Evolutionary conservation across 176 grass and related monocot genomes (phyloP), one percentile per base, ranked within the genome.

Genomic region (Paspalum vaginatum): DNA sequence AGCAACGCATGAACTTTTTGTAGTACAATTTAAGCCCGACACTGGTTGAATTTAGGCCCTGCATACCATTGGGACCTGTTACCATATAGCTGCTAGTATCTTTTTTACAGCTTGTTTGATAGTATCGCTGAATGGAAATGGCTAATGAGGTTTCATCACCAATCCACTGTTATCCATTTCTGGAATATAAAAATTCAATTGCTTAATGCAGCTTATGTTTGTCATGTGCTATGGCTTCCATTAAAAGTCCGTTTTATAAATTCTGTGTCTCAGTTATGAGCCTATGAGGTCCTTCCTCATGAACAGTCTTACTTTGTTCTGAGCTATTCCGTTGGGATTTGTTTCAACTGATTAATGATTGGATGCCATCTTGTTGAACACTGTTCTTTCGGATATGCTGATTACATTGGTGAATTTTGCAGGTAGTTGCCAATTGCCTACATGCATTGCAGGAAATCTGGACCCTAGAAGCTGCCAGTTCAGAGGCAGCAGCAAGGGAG

Each of bases 341-440:
- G 64, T 26, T 57, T 81, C 13, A 68, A 49, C 63, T 77, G 9
- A n/a, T 53, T 46, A 76, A 58, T 50, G 8, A 39, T 52, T 70
- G 39, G 5, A 64, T 24, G 41, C 47, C 52, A 44, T 61, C 17
- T 66, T 50, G 44, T 65, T 45, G 7, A 57, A 58, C 2, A 24
- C 11, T 4, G 11, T 82, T 51, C 5, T 77, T 48, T 56, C 32
- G 59, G 12, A 11, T 56, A 51, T 47, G 16, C 65, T 74, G 53
- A 89, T 89, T 65, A 61, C 13, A 40, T 18, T 52, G 43, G 16
- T 58, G 18, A 61, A 78, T 61, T 32, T 65, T 78, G 48, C 82
- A 99, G 97, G 97, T 99, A 61, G 90, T 99, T 65, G 97, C 93
- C 45, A 99, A 96, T 91, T 96, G 97, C 76, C 27, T 99, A 81